phyloP scores from a whole-genome alignment of 176 grass and related monocot species.

The Rhynchospora pubera region DNA sequence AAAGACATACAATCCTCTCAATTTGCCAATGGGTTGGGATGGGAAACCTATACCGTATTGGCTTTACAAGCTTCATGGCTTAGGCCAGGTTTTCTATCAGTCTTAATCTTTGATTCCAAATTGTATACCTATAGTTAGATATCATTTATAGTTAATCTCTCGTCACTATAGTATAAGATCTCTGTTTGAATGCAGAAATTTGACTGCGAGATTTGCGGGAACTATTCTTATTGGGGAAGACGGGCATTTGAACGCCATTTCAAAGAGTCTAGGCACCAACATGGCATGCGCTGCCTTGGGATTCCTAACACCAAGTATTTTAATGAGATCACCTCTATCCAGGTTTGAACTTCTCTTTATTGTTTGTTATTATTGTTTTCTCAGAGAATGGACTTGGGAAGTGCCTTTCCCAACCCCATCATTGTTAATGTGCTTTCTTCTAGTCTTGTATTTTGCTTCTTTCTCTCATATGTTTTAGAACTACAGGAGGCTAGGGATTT shows the following conservation, averaged over 20 bases:
- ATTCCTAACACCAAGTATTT: conserved; percentile 98
- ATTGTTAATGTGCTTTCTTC: neutral
- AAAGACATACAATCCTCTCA: conserved; percentile 95
- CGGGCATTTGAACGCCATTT: conserved; percentile 95
- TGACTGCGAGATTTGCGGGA: conserved; percentile 94
- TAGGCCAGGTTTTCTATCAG: conserved; percentile 64
- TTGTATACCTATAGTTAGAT: neutral
- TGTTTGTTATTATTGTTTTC: neutral
- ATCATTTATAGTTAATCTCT: neutral
- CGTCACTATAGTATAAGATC: neutral
- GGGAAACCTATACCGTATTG: conserved; percentile 99
- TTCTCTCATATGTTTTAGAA: neutral
- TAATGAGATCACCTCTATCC: conserved; percentile 84
- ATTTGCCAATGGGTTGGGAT: conserved; percentile 97
- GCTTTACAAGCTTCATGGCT: conserved; percentile 96
- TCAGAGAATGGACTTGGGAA: neutral
- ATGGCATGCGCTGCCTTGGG: conserved; percentile 92
- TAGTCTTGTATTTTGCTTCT: neutral
- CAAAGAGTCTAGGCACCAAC: conserved; percentile 88
- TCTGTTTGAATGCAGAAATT: conserved; percentile 54
- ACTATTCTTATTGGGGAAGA: conserved; percentile 89
- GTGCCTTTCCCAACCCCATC: neutral
- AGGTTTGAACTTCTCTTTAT: conserved; percentile 36
- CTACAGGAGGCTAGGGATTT: conserved; percentile 69
- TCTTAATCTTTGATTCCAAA: neutral